Conservation (phyloP, 108 stramenopile genomes). For the Cylindrotheca fusiformis region DNA sequence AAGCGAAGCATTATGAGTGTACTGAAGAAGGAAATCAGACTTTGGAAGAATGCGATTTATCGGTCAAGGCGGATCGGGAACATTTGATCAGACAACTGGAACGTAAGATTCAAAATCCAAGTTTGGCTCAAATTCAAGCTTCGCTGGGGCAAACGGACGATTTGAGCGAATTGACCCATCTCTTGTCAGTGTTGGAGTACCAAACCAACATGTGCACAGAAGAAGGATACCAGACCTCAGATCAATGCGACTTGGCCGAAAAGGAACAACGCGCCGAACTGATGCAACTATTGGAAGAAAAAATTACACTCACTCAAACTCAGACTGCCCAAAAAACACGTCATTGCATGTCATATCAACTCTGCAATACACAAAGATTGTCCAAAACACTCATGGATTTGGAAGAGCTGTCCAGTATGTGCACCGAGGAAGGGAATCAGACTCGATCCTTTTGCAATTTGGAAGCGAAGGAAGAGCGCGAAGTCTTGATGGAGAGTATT, state of each 20-base stretch:
- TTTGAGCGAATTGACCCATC: not conserved
- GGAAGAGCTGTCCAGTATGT: not conserved
- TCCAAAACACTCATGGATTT: not conserved
- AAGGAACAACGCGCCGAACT: constrained; percentile 1
- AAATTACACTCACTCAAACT: not conserved
- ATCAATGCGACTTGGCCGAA: constrained; percentile 2
- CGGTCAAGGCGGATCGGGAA: constrained; percentile 6
- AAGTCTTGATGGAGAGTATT: constrained; percentile 8
- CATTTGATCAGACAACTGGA: not conserved
- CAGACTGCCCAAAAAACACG: not conserved
- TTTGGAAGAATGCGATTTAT: constrained; percentile 4
- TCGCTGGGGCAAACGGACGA: not conserved
- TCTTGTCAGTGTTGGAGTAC: not conserved
- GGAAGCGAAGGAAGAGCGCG: constrained; percentile 7
- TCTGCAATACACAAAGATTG: not conserved
- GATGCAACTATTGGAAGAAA: not conserved
- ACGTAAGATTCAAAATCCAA: not conserved
- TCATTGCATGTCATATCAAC: not conserved
- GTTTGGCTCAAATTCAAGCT: not conserved
- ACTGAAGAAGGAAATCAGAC: constrained; percentile 11
- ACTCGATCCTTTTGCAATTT: constrained; percentile 6
- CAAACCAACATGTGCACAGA: constrained; percentile 6
- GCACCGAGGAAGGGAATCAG: constrained; percentile 11
- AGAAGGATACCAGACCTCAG: constrained; percentile 4
- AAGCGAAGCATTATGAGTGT: constrained; percentile 5